Evolutionary conservation across 2,329 filamentous ascomycete species (phyloP).

Genomic region (Ophiocordyceps camponoti-rufipedis): DNA sequence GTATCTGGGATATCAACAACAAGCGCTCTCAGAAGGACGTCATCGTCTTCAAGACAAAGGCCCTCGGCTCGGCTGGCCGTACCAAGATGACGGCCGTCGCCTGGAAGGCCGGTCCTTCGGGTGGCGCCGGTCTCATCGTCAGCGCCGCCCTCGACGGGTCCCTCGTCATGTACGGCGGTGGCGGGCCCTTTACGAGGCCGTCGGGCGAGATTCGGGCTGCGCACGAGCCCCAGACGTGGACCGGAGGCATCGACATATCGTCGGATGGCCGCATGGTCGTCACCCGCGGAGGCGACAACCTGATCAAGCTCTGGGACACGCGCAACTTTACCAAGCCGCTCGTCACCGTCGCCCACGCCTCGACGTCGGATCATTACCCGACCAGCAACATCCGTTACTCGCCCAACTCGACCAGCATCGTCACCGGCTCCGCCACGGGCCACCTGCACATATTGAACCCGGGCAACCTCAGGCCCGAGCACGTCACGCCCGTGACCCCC

Average conservation of each 20-base stretch:
- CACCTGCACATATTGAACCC: conserved; percentile 87
- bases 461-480: conserved; percentile 69
- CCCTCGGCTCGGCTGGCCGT: conserved; percentile 72
- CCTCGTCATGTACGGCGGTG: conserved; percentile 78
- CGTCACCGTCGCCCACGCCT: conserved; percentile 58
- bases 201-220: conserved; percentile 70
- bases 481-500: conserved; percentile 76
- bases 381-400: conserved; percentile 83
- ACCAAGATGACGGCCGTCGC: conserved; percentile 86
- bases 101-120: conserved; percentile 63
- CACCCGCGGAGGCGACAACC: conserved; percentile 76
- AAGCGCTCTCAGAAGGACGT: conserved; percentile 81
- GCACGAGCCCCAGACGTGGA: conserved; percentile 73
- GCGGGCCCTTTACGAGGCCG: conserved; percentile 71
- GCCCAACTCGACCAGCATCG: conserved; percentile 63
- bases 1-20: conserved; percentile 94
- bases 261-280: conserved; percentile 79
- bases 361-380: conserved; percentile 67
- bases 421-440: conserved; percentile 75
- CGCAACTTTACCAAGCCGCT: conserved; percentile 88
- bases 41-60: conserved; percentile 86
- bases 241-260: conserved; percentile 79
- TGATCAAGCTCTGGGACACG: conserved; percentile 93
- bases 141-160: conserved; percentile 77
- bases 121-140: conserved; percentile 62